Base-by-base conservation (phyloP, 2,329 filamentous ascomycete species). In the Penicillium frequentans region DNA sequence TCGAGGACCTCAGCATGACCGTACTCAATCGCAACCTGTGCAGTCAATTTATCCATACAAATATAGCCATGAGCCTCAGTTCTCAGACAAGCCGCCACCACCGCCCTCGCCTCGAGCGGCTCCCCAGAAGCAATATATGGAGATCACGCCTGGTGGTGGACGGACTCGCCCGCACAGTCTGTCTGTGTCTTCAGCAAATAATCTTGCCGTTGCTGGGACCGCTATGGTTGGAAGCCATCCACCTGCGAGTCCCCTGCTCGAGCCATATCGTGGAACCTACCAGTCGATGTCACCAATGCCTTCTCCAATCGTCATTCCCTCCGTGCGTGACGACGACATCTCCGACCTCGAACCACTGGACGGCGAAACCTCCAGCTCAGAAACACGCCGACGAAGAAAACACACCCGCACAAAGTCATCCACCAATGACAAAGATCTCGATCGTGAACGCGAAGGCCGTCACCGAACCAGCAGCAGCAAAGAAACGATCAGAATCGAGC, bases 201-300 rank as follows among this genome's bases (percentile, higher is more conserved):
- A 72, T 45, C 70, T 77, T 2, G 68, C 73, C 2, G 73, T 76
- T 35, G 70, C 67, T 11, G 70, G 69, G 0, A 31, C 48, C 9
- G 64, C 67, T 24, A 70, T 46, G 35, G 31, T 46, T 26, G 37
- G 56, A 29, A 45, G 72, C 45, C 71, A 81, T 45, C 84, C 91
- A 1, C 91, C 92, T 0, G 86, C 86, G 1, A 96, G 91, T 60
- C 95, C 93, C 0, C 81, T 98, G 49, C 84, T 96, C 2, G 93
- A 98, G 75, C 88, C 95, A 1, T 98, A 98, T 75, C 89, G 88
- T 60, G 93, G 93, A 39, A 96, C 93, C 0, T 98, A 96, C 68
- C 93, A 98, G 74, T 91, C 90, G 56, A 90, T 96, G 66, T 96
- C 93, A 0, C 93, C 93, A 0, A 96, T 97, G 91, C 93, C 93